Base-by-base conservation (phyloP, 2,329 filamentous ascomycete genomes). In the Microsporum ferrugineum region DNA sequence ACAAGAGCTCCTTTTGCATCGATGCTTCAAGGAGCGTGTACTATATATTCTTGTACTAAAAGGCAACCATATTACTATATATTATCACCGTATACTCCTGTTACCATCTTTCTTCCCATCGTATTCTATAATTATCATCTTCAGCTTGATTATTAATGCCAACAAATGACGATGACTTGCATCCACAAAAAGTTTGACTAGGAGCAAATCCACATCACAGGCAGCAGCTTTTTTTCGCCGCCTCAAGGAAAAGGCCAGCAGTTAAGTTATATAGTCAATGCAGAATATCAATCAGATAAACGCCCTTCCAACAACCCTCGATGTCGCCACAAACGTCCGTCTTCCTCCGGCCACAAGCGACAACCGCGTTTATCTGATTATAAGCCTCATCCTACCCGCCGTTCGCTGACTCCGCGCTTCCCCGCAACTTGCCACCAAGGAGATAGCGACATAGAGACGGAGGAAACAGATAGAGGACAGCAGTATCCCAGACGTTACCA, bases 11-110 rank as follows among this genome's bases (percentile, higher is more conserved):
- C 43, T 47, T 47, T 29, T 27, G 43, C 43, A 23, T 23, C 43
- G 43, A 17, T 53, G 12, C 31, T 33, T 34, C 8, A 2, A 10
- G 49, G 27, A 53, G 27, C 49, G 55, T 57, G 55, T 57, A 57
- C 55, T 17, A 57, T 57, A 57, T 57, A 27, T 53, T 29, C 49
- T n/a, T 53, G 17, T 53, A 53, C 27, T 34, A 53, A 53, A 53
- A 53, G 49, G 27, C 49, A 31, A 23, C 39, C 17, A 43, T 23
- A 53, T n/a, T 53, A 31, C 31, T 53, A 53, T n/a, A 23, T 14
- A 31, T 12, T 33, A 29, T 23, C 17, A 23, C 17, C 17, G 17
- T 23, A 31, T n/a, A 33, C 12, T 34, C 27, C 29, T 17, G 6
- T 12, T 31, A 10, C 5, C 29, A 8, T 29, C 17, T 23, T 23